Base-by-base conservation (phyloP, 2,329 filamentous ascomycete species). In the Ophiocordyceps australis region DNA sequence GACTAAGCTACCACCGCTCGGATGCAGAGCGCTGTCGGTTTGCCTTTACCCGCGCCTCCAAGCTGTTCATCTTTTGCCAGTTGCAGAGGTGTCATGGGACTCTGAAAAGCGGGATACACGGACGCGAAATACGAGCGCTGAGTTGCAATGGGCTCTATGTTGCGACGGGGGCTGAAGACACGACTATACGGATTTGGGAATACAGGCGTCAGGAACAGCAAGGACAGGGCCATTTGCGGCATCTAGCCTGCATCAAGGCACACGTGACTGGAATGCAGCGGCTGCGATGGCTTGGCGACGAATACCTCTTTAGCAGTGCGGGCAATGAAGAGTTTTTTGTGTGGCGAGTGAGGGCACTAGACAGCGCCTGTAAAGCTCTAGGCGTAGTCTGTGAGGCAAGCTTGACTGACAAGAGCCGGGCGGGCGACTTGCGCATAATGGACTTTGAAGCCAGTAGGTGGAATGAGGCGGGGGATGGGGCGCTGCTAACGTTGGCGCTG, bases 241-340 rank as follows among this genome's bases (percentile, higher is more conserved):
- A 69, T 36, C 41, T 75, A 14, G 65, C 71, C 8, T 70, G 74
- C 0, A 48, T 93, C 13, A 74, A 81, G 35, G 69, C 68, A 28
- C 89, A 98, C 43, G 75, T 71, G 2, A 75, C 82, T 0, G 89
- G 86, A 1, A 68, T 95, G 7, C 86, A 94, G 45, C 65, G 74
- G 32, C 55, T 93, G 1, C 64, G 64, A 31, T 95, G 82, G 80
- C 70, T 77, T 2, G 62, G 67, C 24, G 66, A 74, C 3, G 47
- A 57, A 2, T 77, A 75, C 37, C 64, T 98, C 3, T 78, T 95
- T 44, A 93, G 80, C 35, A 85, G 81, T 39, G 82, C 70, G 5
- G 89, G 85, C 0, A 74, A 72, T 32, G 86, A 94, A 45, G 86
- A 98, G 47, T 76, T 95, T 34, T 86, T 75, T 38, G 64, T 85